phyloP scores from a whole-genome alignment of 805 yeast species.

The Komagataella ulmi region DNA sequence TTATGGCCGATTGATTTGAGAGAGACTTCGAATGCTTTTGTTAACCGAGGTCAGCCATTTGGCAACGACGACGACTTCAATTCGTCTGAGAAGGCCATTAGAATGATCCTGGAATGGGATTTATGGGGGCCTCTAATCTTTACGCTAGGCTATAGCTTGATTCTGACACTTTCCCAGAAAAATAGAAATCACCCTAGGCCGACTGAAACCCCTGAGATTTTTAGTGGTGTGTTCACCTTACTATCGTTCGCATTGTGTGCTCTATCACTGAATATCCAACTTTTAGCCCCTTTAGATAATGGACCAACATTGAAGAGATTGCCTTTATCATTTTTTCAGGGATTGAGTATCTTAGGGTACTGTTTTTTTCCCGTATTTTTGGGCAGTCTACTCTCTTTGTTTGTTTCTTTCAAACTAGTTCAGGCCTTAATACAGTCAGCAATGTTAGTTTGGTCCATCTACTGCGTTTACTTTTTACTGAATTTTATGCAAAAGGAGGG shows the following conservation, averaged over 20 bases:
- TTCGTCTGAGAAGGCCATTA: conserved; percentile 19
- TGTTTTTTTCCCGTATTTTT: conserved; percentile 39
- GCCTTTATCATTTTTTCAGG: conserved; percentile 38
- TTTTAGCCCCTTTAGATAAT: conserved; percentile 32
- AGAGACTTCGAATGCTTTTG: conserved; percentile 14
- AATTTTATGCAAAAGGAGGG: conserved; percentile 31
- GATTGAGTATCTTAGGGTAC: conserved; percentile 42
- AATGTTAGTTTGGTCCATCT: conserved; percentile 36
- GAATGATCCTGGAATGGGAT: conserved; percentile 40
- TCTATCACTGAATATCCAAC: conserved; percentile 38
- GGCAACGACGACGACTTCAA: conserved; percentile 15
- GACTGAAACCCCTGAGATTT: conserved; percentile 28
- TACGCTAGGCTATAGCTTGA: conserved; percentile 31
- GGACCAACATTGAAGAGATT: conserved; percentile 14
- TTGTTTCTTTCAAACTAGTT: conserved; percentile 27
- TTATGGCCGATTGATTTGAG: conserved; percentile 23
- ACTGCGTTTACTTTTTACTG: conserved; percentile 36
- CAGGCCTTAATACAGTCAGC: conserved; percentile 26
- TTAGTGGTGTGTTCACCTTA: conserved; percentile 39
- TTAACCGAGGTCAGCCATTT: conserved; percentile 8
- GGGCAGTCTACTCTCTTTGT: conserved; percentile 31
- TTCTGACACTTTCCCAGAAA: conserved; percentile 30
- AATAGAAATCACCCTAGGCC: conserved; percentile 14
- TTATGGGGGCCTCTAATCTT: conserved; percentile 50
- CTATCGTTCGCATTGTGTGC: conserved; percentile 36